Evolutionary conservation across 1,284 basidiomycete genomes (phyloP).

Genomic region (Ganoderma multipileum): DNA sequence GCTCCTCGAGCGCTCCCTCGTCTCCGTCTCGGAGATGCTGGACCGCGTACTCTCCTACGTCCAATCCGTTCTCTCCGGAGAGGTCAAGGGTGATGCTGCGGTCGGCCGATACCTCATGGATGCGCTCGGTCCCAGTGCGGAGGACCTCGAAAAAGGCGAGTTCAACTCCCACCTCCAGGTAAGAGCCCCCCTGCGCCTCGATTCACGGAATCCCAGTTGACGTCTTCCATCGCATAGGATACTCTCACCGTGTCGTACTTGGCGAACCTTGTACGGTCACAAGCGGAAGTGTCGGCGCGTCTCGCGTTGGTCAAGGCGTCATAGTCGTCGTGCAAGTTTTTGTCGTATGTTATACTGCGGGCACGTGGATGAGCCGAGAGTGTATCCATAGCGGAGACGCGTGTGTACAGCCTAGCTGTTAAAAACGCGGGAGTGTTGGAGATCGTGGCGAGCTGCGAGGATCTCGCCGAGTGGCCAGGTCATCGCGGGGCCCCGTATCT

Average conservation of each 20-base stretch:
- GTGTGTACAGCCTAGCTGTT: conserved; percentile 67
- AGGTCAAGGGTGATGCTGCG: conserved; percentile 83
- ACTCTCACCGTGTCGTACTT: conserved; percentile 95
- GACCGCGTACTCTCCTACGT: conserved; percentile 91
- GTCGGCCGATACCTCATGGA: conserved; percentile 95
- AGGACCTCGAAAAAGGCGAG: conserved; percentile 73
- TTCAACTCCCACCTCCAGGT: conserved; percentile 83
- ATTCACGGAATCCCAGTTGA: background rate
- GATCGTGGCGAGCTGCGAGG: conserved; percentile 87
- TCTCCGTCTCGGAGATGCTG: conserved; percentile 79
- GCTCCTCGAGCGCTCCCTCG: conserved; percentile 75
- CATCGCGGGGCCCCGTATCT: conserved; percentile 70
- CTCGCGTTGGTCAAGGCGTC: conserved; percentile 72
- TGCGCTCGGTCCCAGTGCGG: conserved; percentile 75
- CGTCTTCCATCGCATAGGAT: conserved; percentile 59
- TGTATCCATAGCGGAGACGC: conserved; percentile 30
- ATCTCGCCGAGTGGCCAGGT: conserved; percentile 99
- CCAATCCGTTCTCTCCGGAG: conserved; percentile 80
- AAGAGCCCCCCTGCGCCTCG: background rate
- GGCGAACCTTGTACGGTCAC: conserved; percentile 92
- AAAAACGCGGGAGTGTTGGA: conserved; percentile 96
- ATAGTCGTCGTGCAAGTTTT: conserved; percentile 24
- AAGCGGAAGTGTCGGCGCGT: conserved; percentile 92
- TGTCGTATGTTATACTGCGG: conserved; percentile 27
- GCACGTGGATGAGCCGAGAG: conserved; percentile 13